Conservation (phyloP, 2,329 filamentous ascomycete species). For the Calycina herbarum region DNA sequence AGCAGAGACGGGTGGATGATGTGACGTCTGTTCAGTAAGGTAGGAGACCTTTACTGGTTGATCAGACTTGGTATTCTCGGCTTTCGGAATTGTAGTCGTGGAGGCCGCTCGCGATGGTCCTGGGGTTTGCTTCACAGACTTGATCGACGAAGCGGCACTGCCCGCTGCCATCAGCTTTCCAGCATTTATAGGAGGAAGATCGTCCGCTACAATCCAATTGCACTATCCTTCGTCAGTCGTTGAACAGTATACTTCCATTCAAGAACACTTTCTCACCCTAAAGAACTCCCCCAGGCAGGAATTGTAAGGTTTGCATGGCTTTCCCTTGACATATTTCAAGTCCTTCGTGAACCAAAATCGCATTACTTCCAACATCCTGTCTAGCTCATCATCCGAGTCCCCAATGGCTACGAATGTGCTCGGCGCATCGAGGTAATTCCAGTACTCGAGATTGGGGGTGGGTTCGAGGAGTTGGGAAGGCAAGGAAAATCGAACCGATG, state of each 20-base stretch:
- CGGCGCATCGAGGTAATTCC: constrained; percentile 95
- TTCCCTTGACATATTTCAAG: constrained; percentile 97
- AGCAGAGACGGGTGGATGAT: constrained; percentile 95
- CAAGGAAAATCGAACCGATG: constrained; percentile 91
- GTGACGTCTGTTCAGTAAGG: constrained; percentile 95
- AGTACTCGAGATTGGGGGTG: constrained; percentile 96
- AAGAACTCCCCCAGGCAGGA: constrained; percentile 97
- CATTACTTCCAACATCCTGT: constrained; percentile 91
- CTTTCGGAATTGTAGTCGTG: constrained; percentile 22
- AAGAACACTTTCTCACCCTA: constrained; percentile 58
- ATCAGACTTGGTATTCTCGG: constrained; percentile 27
- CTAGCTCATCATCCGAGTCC: constrained; percentile 85
- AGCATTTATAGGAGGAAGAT: constrained; percentile 60
- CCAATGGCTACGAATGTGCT: constrained; percentile 84
- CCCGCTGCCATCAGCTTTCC: constrained; percentile 21
- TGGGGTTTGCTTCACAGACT: constrained; percentile 26
- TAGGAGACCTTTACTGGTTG: constrained; percentile 79
- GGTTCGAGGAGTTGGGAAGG: constrained; percentile 95
- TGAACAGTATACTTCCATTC: not conserved
- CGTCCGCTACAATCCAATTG: constrained; percentile 90
- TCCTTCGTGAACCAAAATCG: constrained; percentile 99
- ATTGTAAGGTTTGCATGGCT: constrained; percentile 99
- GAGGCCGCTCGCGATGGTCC: constrained; percentile 28
- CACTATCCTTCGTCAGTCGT: constrained; percentile 55
- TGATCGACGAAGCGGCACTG: constrained; percentile 35